phyloP scores from a whole-genome alignment of 192 early-diverging fungal species.

The Entomortierella beljakovae region DNA sequence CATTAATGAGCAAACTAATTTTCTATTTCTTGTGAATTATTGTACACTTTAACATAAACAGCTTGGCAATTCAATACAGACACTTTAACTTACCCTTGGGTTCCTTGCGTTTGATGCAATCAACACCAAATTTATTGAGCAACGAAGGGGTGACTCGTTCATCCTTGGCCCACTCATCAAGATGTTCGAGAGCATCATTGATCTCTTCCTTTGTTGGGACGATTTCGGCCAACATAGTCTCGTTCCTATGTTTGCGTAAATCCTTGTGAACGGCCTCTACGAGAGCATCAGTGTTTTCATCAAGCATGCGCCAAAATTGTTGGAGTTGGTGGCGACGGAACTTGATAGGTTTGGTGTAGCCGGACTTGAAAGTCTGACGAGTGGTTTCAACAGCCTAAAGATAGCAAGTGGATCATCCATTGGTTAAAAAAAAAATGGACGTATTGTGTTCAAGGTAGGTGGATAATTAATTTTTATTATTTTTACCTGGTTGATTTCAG shows the following conservation, averaged over 20 bases:
- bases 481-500: slow-evolving; percentile 17
- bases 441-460: background rate
- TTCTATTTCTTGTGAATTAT: slow-evolving; percentile 58
- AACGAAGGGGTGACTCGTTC: slow-evolving; percentile 57
- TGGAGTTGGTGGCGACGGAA: slow-evolving; percentile 56
- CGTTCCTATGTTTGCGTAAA: slow-evolving; percentile 47
- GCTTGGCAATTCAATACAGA: too few relatives aligned
- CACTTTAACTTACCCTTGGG: slow-evolving; percentile 83
- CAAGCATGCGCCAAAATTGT: slow-evolving; percentile 41
- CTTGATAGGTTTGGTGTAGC: slow-evolving; percentile 51
- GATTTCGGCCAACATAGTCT: slow-evolving; percentile 41
- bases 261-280: slow-evolving; percentile 50
- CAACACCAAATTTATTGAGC: slow-evolving; percentile 60
- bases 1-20: background rate
- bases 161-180: slow-evolving; percentile 71
- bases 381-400: slow-evolving; percentile 27
- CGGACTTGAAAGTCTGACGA: slow-evolving; percentile 47
- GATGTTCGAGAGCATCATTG: slow-evolving; percentile 64
- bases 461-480: background rate
- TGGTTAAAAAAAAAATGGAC: background rate
- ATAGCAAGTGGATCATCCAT: too few relatives aligned
- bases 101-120: slow-evolving; percentile 70
- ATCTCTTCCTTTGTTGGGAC: slow-evolving; percentile 53
- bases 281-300: slow-evolving; percentile 46
- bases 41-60: background rate